Evolutionary conservation across 306 rosid genomes (phyloP).

Genomic region (Macrotyloma uniflorum): DNA sequence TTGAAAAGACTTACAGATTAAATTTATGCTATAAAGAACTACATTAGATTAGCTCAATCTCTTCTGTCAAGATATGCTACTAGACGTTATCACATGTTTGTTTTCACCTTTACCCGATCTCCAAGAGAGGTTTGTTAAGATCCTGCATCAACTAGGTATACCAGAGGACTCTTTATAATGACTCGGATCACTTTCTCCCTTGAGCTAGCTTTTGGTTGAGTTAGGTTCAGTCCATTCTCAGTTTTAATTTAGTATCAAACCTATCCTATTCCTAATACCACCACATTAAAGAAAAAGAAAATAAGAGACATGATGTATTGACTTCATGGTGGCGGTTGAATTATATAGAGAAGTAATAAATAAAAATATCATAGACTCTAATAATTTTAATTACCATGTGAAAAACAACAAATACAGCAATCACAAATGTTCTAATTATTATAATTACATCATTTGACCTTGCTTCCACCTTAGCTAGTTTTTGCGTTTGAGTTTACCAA

Average conservation of each 20-base stretch:
- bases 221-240: neutral
- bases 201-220: neutral
- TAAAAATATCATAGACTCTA: neutral
- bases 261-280: neutral
- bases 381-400: neutral
- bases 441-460: neutral
- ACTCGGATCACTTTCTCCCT: neutral
- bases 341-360: neutral
- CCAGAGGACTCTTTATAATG: neutral
- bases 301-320: neutral
- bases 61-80: neutral
- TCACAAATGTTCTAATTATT: neutral
- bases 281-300: no score
- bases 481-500: neutral
- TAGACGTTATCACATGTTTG: constrained; percentile 1
- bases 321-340: neutral
- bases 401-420: neutral
- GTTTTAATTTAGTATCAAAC: neutral
- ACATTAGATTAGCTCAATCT: constrained; percentile 10
- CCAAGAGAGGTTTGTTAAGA: neutral
- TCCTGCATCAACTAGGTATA: neutral
- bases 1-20: neutral
- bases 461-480: neutral
- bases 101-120: neutral
- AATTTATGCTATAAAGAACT: constrained; percentile 8